These are phyloP conservation scores for Podospora anserina DNA, from an alignment of 495 filamentous ascomycete genomes.

Conservation along the genomic window DNA sequence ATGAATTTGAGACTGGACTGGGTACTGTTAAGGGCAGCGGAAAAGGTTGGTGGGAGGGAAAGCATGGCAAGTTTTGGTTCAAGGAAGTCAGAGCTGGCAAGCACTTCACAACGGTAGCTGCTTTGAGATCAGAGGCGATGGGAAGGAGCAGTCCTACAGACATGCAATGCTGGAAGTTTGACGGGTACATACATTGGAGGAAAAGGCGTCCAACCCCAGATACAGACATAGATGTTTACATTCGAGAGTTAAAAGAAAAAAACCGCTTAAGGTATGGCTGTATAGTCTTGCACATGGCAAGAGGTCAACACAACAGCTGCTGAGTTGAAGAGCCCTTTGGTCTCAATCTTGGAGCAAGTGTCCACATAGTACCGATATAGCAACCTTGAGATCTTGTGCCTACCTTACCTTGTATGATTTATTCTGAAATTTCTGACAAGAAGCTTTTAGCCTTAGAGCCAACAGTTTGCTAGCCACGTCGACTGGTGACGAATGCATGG, in stretches of 20 bases:
- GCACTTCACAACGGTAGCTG: not conserved
- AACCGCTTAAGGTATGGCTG: too few species aligned
- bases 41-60: not conserved
- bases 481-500: conserved; percentile 2
- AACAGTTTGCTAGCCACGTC: conserved; percentile 3
- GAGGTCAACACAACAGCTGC: too few species aligned
- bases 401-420: not conserved
- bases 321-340: too few species aligned
- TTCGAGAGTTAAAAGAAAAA: too few species aligned
- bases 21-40: too few species aligned
- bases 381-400: too few species aligned
- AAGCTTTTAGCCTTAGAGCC: not conserved
- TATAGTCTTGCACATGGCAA: too few species aligned
- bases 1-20: not conserved
- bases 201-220: too few species aligned
- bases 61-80: not conserved
- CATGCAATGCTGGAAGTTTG: not conserved
- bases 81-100: not conserved
- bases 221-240: too few species aligned
- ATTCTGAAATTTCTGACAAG: not conserved
- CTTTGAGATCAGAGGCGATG: not conserved
- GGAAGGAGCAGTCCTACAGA: not conserved
- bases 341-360: too few species aligned
- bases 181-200: not conserved
- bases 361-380: too few species aligned